Evolutionary conservation across 1,139 yeast genomes (phyloP), one percentile per base, ranked within the genome.

Genomic region (Geotrichum macrosporum): DNA sequence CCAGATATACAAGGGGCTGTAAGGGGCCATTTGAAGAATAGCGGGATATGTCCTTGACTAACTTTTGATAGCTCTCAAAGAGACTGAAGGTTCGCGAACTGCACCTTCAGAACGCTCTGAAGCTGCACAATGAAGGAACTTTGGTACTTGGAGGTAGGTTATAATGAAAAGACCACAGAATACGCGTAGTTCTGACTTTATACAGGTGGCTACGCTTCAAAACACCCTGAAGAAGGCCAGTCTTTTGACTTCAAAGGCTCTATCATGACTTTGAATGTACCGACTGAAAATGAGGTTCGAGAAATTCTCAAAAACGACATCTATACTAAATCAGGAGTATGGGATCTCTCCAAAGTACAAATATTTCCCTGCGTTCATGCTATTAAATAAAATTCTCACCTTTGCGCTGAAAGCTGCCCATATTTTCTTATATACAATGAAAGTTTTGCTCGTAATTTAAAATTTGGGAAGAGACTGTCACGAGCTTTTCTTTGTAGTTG

Each of bases 211-310:
- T 54, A 55, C 35, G 57, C 61, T 16, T 59, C 69, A 47, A 71
- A 69, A 40, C 68, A 69, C 22, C 68, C 71, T 22, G 57, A 58
- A 3, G 70, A 64, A 26, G 76, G 75, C 22, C 65, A 63, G 34
- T 65, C 68, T 33, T 67, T 83, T 37, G 69, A 76, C 53, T 80
- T 84, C 64, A 84, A 82, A 5, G 95, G 95, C 2, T 80, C 89
- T 43, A 70, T 80, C 18, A 72, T 78, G 61, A 82, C 80, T 51
- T 58, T 84, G 44, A 68, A 71, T 46, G 94, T 89, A 29, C 78
- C 77, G 43, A 68, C 77, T 43, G 78, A 73, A 56, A 81, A 81
- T 52, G 84, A 81, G 51, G 78, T 81, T 15, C 56, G 80, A 44
- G 84, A 80, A 35, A 67, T 82, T 50, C 73, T 85, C 60, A 75